phyloP scores from a whole-genome alignment of 1,139 yeast species.

The Yamadazyma diospyri region DNA sequence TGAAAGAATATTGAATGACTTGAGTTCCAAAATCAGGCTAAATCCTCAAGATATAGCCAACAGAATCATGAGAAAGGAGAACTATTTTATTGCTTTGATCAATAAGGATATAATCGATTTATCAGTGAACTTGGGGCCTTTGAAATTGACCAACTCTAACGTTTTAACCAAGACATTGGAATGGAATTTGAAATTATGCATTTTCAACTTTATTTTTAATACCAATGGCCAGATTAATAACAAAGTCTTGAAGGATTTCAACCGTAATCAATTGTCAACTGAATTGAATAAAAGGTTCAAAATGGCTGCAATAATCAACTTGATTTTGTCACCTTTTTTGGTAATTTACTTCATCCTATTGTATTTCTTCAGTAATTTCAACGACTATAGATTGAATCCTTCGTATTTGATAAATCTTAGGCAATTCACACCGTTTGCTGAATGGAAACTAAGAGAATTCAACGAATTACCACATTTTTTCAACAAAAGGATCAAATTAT shows the following conservation, averaged over 20 bases:
- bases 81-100: slow-evolving; percentile 84
- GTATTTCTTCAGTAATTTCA: slow-evolving; percentile 86
- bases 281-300: slow-evolving; percentile 77
- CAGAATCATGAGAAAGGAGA: slow-evolving; percentile 91
- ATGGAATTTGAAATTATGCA: slow-evolving; percentile 88
- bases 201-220: slow-evolving; percentile 82
- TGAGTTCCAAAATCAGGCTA: slow-evolving; percentile 67
- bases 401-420: slow-evolving; percentile 73
- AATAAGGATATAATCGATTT: slow-evolving; percentile 74
- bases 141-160: slow-evolving; percentile 29
- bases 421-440: slow-evolving; percentile 90
- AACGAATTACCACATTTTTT: slow-evolving; percentile 91
- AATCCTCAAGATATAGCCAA: slow-evolving; percentile 95
- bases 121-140: slow-evolving; percentile 26
- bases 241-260: slow-evolving; percentile 65
- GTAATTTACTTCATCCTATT: slow-evolving; percentile 77
- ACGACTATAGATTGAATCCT: slow-evolving; percentile 89
- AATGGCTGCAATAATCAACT: slow-evolving; percentile 82
- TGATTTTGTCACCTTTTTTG: slow-evolving; percentile 79
- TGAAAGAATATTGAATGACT: slow-evolving; percentile 43
- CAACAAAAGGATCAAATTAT: slow-evolving; percentile 69
- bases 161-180: slow-evolving; percentile 83
- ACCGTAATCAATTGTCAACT: slow-evolving; percentile 60
- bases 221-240: slow-evolving; percentile 81
- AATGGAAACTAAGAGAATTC: slow-evolving; percentile 92